A percentile compares a stretch with the other conserved stretches of the same genome.
phyloP scores from a whole-genome alignment of 768 basidiomycete species.

The Cystoderma amianthinum region DNA sequence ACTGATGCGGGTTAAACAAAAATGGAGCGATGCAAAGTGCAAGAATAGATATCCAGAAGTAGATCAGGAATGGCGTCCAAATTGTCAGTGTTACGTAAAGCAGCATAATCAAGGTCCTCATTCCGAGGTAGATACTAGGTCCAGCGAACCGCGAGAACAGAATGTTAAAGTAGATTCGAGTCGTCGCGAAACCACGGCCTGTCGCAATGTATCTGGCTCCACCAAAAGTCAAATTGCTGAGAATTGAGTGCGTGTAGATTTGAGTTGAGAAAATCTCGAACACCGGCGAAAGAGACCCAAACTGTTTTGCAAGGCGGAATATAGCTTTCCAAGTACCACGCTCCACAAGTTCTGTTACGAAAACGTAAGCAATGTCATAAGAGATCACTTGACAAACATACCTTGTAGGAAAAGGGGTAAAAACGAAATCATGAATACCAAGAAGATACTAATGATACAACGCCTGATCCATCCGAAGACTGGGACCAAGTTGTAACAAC shows the following conservation, averaged over 20 bases:
- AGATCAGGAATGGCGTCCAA: conserved; percentile 90
- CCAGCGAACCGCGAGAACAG: conserved; percentile 98
- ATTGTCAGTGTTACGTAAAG: conserved; percentile 90
- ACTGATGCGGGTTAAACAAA: conserved; percentile 99
- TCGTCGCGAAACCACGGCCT: conserved; percentile 97
- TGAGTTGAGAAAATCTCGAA: conserved; percentile 99
- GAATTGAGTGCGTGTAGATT: conserved; percentile 95
- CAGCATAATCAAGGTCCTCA: conserved; percentile 86
- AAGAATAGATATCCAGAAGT: conserved; percentile 96
- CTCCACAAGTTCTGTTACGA: conserved; percentile 77
- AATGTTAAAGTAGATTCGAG: conserved; percentile 90
- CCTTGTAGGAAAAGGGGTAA: conserved; percentile 94
- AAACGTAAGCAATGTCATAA: background rate
- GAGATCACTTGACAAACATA: conserved; percentile 25
- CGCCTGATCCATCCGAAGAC: conserved; percentile 95
- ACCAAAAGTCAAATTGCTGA: conserved; percentile 95
- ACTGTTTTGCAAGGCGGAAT: conserved; percentile 89
- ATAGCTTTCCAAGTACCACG: conserved; percentile 91
- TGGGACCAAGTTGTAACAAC: conserved; percentile 92
- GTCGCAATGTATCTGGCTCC: conserved; percentile 99
- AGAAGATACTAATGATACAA: conserved; percentile 95
- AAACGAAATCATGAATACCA: conserved; percentile 98
- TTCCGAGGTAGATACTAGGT: conserved; percentile 95
- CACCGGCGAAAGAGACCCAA: conserved; percentile 86
- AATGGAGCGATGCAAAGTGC: conserved; percentile 93